Percentiles rank a stretch among this genome's conserved stretches.
These are phyloP conservation scores for Aspergillus novoparasiticus DNA, from an alignment of 2,329 filamentous ascomycete genomes.

Conservation along the genomic window DNA sequence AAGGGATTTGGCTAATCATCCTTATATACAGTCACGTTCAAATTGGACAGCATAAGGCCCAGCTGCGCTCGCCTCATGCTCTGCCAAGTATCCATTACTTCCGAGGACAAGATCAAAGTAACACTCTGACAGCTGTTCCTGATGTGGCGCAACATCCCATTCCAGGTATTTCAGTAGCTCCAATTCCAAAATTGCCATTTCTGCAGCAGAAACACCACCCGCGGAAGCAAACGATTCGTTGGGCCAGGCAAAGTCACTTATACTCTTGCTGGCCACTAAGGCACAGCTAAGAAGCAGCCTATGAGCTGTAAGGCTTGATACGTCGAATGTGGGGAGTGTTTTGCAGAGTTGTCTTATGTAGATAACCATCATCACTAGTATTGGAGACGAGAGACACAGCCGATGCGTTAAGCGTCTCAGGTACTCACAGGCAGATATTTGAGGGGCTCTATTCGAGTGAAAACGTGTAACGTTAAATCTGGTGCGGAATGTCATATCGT, in stretches of 20 bases:
- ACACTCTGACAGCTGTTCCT: not conserved
- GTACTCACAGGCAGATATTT: not conserved
- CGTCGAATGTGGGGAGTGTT: not conserved
- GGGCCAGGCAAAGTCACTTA: not conserved
- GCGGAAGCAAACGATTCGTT: not conserved
- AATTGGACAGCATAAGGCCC: not conserved
- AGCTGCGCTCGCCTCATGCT: not conserved
- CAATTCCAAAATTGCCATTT: not conserved
- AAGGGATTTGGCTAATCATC: not conserved
- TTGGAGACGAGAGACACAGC: not conserved
- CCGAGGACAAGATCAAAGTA: not conserved
- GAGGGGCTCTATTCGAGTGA: not conserved
- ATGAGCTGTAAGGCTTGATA: not conserved
- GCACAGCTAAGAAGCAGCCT: not conserved
- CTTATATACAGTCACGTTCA: not conserved
- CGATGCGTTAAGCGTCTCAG: not conserved
- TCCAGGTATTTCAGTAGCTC: not conserved
- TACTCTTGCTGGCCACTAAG: not conserved
- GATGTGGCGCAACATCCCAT: not conserved
- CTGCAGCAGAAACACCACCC: not conserved
- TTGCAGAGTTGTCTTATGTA: not conserved
- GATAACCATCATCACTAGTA: not conserved
- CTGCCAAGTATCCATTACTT: not conserved
- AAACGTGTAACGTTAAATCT: not conserved
- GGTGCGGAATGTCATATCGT: not conserved